Base-by-base conservation (phyloP, 2,329 filamentous ascomycete genomes). In the Colletotrichum phormii region DNA sequence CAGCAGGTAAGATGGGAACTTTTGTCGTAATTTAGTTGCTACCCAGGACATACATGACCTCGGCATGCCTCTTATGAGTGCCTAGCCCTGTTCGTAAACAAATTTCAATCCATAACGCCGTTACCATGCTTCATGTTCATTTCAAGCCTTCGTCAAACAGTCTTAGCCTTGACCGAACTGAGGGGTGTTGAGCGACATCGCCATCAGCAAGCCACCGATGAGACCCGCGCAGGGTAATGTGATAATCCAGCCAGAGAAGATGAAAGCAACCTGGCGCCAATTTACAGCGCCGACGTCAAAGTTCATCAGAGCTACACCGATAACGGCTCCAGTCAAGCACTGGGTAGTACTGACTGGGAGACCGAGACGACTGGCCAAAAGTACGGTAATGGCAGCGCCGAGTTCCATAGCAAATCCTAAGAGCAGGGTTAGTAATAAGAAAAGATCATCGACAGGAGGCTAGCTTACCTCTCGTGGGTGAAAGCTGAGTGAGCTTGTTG, bases 401-500 rank as follows among this genome's bases (percentile, higher is more conserved):
- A 85, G 77, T 75, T 85, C 83, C 78, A 82, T 81, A 59, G 79
- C 74, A 7, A 62, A 62, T 2, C 59, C 61, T 54, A 5, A 26
- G 24, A 29, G 53, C 2, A 0, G 24, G 12, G 46, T 63, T 37
- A 63, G 46, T 13, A 4, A 26, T 31, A 49, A 22, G 42, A 11
- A 22, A 22, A 9, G 2, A n/a, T 11, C 42, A 2, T n/a, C 18
- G 8, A 49, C 7, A 22, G 4, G 18, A 4, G 5, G 18, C 18
- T 22, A 8, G 18, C 18, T 5, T 49, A 49, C 81, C 81, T 62
- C 81, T 76, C 1, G 79, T 80, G 3, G 83, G 83, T 0, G 77
- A 80, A 71, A 83, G 77, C 73, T 83, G 80, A 0, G 83, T 85
- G 75, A 85, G 80, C 72, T 81, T 80, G 77, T 85, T 84, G 18